phyloP scores from a whole-genome alignment of 2,329 filamentous ascomycete genomes.

The Alternaria sp. region DNA sequence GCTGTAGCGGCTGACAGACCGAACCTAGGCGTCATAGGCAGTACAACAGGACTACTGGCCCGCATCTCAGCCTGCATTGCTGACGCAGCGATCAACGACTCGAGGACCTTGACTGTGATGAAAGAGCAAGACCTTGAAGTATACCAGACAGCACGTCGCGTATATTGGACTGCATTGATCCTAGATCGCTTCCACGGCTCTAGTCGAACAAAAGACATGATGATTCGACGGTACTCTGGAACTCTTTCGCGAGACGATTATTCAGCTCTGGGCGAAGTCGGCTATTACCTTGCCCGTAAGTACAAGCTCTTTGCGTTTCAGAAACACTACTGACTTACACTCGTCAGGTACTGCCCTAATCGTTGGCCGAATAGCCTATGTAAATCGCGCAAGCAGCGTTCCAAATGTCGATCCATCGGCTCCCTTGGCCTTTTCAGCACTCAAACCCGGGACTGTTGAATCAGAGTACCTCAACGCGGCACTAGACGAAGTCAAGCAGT shows the following conservation, averaged over 20 bases:
- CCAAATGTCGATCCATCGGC: conserved; percentile 44
- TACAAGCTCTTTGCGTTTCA: conserved; percentile 3
- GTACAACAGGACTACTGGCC: conserved; percentile 42
- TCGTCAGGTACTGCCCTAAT: conserved; percentile 43
- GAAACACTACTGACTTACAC: conserved; percentile 10
- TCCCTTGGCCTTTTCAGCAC: conserved; percentile 37
- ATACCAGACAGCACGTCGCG: conserved; percentile 44
- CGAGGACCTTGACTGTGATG: conserved; percentile 33
- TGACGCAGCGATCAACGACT: conserved; percentile 46
- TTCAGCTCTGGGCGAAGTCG: conserved; percentile 43
- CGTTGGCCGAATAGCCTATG: conserved; percentile 42
- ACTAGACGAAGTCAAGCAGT: conserved; percentile 45
- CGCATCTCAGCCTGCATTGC: conserved; percentile 44
- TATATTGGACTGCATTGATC: conserved; percentile 50
- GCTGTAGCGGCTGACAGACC: conserved; percentile 47
- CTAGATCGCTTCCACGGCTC: conserved; percentile 51
- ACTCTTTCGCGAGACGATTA: conserved; percentile 46
- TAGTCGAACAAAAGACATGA: conserved; percentile 44
- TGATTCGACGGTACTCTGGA: conserved; percentile 44
- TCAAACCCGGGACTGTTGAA: conserved; percentile 39
- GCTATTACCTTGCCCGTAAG: conserved; percentile 50
- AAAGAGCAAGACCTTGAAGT: conserved; percentile 45
- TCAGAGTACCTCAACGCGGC: conserved; percentile 43
- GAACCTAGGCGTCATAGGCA: conserved; percentile 38
- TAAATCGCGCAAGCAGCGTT: conserved; percentile 41